A percentile compares a stretch with the other conserved stretches of the same genome.
Evolutionary conservation across 495 filamentous ascomycete species (phyloP).

Genomic region (Aspergillus homomorphus): DNA sequence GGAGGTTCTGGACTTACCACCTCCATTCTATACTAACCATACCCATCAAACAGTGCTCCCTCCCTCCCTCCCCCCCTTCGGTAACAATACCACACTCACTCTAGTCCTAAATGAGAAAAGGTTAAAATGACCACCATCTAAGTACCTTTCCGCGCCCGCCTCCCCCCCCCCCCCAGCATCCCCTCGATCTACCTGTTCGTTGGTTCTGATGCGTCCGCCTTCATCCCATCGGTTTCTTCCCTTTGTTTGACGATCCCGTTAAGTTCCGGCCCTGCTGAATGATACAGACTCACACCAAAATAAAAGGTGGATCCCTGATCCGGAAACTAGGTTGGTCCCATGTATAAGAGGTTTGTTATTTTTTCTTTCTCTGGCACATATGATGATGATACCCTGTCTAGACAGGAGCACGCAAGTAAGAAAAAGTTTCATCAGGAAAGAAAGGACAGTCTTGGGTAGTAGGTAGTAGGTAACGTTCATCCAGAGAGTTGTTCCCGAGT

Average conservation of each 20-base stretch:
- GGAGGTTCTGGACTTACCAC: no score
- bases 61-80: not conserved
- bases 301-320: not conserved
- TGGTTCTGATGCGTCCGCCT: not conserved
- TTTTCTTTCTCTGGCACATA: not conserved
- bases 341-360: not conserved
- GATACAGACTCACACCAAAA: not conserved
- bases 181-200: not conserved
- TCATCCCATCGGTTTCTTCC: not conserved
- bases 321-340: not conserved
- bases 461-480: not conserved
- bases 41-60: no score
- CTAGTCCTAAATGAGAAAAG: not conserved
- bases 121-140: no score
- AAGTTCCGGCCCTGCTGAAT: not conserved
- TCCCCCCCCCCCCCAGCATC: no score
- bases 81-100: conserved; percentile 3
- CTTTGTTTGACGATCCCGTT: not conserved
- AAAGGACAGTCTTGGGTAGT: not conserved
- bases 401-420: not conserved
- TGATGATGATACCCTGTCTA: not conserved
- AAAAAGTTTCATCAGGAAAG: no score
- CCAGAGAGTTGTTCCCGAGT: no score
- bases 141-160: no score
- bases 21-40: no score